Base-by-base conservation (phyloP, 805 yeast species). In the Candida railenensis region DNA sequence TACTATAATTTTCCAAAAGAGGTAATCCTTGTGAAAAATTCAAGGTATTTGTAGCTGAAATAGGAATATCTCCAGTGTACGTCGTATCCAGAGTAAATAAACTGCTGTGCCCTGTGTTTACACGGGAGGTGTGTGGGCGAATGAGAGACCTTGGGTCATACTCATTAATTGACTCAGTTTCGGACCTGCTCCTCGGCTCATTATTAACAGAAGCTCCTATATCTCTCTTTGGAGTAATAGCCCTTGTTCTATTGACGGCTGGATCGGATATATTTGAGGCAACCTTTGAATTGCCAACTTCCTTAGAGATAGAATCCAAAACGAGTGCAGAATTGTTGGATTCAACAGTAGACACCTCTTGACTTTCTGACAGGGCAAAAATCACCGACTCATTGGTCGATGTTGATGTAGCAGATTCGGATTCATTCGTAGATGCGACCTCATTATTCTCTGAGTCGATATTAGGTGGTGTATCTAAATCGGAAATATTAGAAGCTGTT, bases 1-100 rank as follows among this genome's bases (percentile, higher is more conserved):
- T 34, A 38, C 68, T 65, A 20, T 52, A 54, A 44, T 62, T 55
- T 22, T 54, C 50, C 34, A 66, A 51, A 33, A 65, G 53, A 2
- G 67, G 65, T 12, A 65, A 49, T 33, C 59, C 50, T 40, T 63
- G 69, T 1, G 52, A 60, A 39, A 59, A 66, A 32, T 51, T 49
- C 37, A 15, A 3, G 54, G 46, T 12, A 25, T 45, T 30, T 7
- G 46, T 43, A 4, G 44, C 12, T 5, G 45, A 34, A 14, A 40
- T 22, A 7, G 34, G 37, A 12, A 18, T 19, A 4, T n/a, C 34
- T 9, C 30, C 30, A 16, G 36, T 34, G 22, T 34, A 33, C 8
- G 22, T 21, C 4, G 49, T 40, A 18, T 40, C 47, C 34, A 39
- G 47, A 11, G 55, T 44, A 34, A 44, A 36, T 2, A 55, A 11